phyloP scores from a whole-genome alignment of 208 protist species.

The Wallacemonas collosoma region DNA sequence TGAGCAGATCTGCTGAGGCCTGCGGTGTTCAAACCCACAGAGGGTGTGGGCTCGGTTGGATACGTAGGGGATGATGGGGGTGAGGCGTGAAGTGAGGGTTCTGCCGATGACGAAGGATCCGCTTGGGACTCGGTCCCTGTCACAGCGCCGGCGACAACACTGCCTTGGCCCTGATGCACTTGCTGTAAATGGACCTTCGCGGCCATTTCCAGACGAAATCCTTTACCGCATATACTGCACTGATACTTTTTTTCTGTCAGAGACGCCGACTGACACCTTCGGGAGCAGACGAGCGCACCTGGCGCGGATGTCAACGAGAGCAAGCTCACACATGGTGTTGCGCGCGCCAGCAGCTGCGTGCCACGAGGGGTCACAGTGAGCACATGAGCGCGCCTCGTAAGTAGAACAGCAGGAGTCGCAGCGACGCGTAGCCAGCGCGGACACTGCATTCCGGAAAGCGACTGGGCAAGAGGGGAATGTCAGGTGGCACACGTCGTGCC shows the following conservation, averaged over 20 bases:
- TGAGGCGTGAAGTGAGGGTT: background rate
- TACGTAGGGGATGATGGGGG: conserved; percentile 18
- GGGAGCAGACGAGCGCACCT: conserved; percentile 9
- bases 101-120: background rate
- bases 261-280: conserved; percentile 36
- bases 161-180: conserved; percentile 74
- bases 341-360: background rate
- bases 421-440: conserved; percentile 26
- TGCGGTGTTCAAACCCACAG: background rate
- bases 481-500: background rate
- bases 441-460: conserved; percentile 4
- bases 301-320: background rate
- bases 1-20: background rate
- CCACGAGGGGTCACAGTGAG: background rate
- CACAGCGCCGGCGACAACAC: conserved; percentile 59
- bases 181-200: conserved; percentile 87
- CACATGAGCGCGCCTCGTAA: background rate
- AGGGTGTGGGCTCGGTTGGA: conserved; percentile 3
- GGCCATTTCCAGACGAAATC: conserved; percentile 88
- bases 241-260: conserved; percentile 79
- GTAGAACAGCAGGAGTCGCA: background rate
- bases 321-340: background rate
- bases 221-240: conserved; percentile 86
- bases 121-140: conserved; percentile 31
- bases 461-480: background rate